Conservation (phyloP, 2,329 filamentous ascomycete genomes). For the Dothistroma pini region DNA sequence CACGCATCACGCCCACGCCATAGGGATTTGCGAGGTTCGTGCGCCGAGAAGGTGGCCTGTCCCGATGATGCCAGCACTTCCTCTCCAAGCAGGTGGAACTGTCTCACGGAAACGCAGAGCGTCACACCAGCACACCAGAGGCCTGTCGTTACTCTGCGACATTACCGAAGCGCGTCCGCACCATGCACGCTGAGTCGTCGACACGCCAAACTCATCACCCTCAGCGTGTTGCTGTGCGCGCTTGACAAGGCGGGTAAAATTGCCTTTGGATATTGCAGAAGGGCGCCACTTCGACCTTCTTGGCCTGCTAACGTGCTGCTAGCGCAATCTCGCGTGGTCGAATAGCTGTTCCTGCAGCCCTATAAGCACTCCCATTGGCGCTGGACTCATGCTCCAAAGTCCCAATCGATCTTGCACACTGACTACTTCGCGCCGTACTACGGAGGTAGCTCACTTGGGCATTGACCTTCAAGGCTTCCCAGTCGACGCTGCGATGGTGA, state of each 20-base stretch:
- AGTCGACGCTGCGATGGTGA: not conserved
- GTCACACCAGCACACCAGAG: slow-evolving; percentile 7
- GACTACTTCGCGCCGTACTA: not conserved
- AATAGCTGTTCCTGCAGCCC: slow-evolving; percentile 7
- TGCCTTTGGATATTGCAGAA: not conserved
- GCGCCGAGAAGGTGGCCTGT: not conserved
- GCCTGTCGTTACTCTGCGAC: slow-evolving; percentile 4
- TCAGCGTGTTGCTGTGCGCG: not conserved
- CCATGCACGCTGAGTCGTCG: not conserved
- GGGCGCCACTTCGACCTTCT: not conserved
- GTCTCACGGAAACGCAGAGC: not conserved
- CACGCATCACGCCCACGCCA: not conserved
- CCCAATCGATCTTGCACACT: not conserved
- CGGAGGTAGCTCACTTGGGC: slow-evolving; percentile 1
- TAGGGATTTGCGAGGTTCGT: not conserved
- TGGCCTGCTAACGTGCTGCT: not conserved
- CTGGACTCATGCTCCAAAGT: not conserved
- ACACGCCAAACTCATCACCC: not conserved
- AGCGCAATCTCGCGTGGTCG: slow-evolving; percentile 5
- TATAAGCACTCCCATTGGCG: slow-evolving; percentile 4
- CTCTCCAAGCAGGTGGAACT: not conserved
- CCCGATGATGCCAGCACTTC: not conserved
- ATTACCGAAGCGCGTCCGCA: slow-evolving; percentile 3
- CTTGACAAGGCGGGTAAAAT: not conserved
- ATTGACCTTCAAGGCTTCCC: not conserved